Conservation (phyloP, 352 stramenopile genomes). For the Plasmopara halstedii region DNA sequence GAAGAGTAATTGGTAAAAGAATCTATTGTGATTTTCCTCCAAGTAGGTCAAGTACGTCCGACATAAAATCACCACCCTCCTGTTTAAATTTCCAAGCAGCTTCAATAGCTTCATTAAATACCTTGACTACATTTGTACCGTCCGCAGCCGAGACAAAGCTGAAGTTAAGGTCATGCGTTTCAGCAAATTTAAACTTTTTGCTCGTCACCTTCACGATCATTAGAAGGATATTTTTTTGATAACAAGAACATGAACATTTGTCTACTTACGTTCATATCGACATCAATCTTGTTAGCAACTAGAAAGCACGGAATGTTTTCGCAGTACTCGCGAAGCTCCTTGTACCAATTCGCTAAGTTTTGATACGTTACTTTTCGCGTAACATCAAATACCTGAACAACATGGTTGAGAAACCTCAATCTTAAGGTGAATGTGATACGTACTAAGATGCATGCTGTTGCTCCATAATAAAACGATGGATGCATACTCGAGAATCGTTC, state of each 20-base stretch:
- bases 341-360: constrained; percentile 88
- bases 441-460: constrained; percentile 90
- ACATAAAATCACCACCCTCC: constrained; percentile 90
- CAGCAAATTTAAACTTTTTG: constrained; percentile 95
- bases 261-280: constrained; percentile 84
- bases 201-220: constrained; percentile 81
- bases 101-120: constrained; percentile 88
- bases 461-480: constrained; percentile 93
- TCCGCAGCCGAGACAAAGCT: constrained; percentile 92
- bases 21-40: constrained; percentile 29
- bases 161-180: constrained; percentile 91
- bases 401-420: no score
- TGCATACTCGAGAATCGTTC: constrained; percentile 95
- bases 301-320: constrained; percentile 89
- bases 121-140: constrained; percentile 94
- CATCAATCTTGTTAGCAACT: constrained; percentile 97
- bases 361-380: constrained; percentile 94
- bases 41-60: constrained; percentile 87
- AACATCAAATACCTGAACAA: constrained; percentile 90
- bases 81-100: constrained; percentile 84
- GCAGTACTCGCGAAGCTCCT: constrained; percentile 90
- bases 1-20: no score
- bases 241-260: not conserved
- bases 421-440: not conserved
- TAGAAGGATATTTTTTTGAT: not conserved